Evolutionary conservation across 2,329 filamentous ascomycete species (phyloP).

Genomic region (Colletotrichum sp.): DNA sequence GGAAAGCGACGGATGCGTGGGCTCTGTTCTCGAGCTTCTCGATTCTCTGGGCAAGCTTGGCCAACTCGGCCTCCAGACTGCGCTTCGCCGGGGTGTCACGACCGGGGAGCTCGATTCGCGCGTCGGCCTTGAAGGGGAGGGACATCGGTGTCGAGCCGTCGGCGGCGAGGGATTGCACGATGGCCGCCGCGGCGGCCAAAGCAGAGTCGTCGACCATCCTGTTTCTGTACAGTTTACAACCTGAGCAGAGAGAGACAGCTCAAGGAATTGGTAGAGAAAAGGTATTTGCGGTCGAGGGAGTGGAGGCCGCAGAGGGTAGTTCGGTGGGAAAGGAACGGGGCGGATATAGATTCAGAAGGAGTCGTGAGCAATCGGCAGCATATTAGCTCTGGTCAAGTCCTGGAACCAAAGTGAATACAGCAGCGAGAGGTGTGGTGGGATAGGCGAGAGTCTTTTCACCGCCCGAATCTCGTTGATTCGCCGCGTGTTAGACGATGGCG

Average conservation of each 20-base stretch:
- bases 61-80: constrained; percentile 81
- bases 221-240: constrained; percentile 2
- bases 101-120: constrained; percentile 75
- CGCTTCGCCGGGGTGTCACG: constrained; percentile 77
- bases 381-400: constrained; percentile 18
- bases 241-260: neutral
- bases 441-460: neutral
- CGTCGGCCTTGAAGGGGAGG: constrained; percentile 46
- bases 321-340: neutral
- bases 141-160: constrained; percentile 44
- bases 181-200: constrained; percentile 57
- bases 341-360: constrained; percentile 15
- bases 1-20: constrained; percentile 66
- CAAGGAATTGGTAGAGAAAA: neutral
- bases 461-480: constrained; percentile 14
- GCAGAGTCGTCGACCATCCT: constrained; percentile 61
- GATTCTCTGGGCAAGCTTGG: constrained; percentile 77
- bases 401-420: constrained; percentile 18
- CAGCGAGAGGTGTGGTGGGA: neutral
- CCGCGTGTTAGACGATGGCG: neutral
- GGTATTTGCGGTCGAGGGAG: neutral
- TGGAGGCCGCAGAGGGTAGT: neutral
- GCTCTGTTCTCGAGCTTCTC: constrained; percentile 84
- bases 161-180: constrained; percentile 58
- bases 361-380: constrained; percentile 19